Base-by-base conservation (phyloP, 768 basidiomycete genomes). In the Punctularia strigosozonata region DNA sequence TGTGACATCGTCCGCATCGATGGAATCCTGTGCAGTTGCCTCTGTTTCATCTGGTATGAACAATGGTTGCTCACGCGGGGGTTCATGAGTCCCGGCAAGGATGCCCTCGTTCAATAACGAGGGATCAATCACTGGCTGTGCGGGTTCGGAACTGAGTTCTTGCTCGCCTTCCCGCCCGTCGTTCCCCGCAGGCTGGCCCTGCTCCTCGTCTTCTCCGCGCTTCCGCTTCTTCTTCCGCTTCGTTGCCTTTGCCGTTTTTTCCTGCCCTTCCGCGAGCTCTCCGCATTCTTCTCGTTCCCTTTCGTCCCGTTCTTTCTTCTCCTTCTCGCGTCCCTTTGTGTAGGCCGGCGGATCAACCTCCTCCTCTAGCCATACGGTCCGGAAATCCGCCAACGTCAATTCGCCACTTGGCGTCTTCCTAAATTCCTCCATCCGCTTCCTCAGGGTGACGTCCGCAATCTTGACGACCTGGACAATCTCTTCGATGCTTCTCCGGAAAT, bases 391-490 rank as follows among this genome's bases (percentile, higher is more conserved):
- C 37, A 99, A 64, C 2, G 90, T 92, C 50, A 97, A 60, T 25
- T 70, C 68, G 10, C 87, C 90, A 50, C 84, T 88, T 1, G 82
- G 79, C 2, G 91, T 97, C 48, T 74, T 76, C 54, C 80, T 87
- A 67, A 99, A 99, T 62, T 99, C 95, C 19, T 91, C 85, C 13
- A 99, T 64, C 14, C 95, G 75, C 58, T 94, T 97, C 62, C 80
- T 79, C 31, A 99, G 61, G 3, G 95, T 99, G 8, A 79, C 80
- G 51, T 97, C 91, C n/a, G 91, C 89, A 47, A 97, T 95, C 62
- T 98, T 99, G 47, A 98, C 95, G 13, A 99, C 91, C 54, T 99
- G 95, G 15, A 97, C 91, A 34, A 99, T 85, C 59, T 99, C 95
- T 53, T 92, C 86, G 8, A 97, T 71, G 19, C 82, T 87, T 33